Evolutionary conservation across 2,329 filamentous ascomycete genomes (phyloP), one percentile per base, ranked within the genome.

Genomic region (Xylariales sp.): DNA sequence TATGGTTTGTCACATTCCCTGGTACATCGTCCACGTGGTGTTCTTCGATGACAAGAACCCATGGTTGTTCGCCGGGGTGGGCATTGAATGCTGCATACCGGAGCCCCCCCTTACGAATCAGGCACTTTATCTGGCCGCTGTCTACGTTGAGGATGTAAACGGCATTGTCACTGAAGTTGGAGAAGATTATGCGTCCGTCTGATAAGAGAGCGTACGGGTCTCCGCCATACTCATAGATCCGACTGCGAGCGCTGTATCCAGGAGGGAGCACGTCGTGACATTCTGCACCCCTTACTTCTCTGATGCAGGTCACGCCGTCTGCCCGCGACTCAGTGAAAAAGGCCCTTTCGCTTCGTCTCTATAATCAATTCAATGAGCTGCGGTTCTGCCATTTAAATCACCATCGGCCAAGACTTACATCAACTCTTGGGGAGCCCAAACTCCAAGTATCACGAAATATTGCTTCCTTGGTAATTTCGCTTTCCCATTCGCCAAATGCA

Each of bases 221-320:
- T 8, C 73, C 74, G 2, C 74, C 74, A 38, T 78, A 76, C 46
- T 74, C 73, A 45, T 78, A 74, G 12, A 77, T 66, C 1, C 54
- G 61, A 19, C 68, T 72, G 32, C 60, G 55, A 4, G 65, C 70
- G 45, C 62, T 70, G 47, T 68, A 69, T 0, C 64, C 53, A 3
- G 51, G 49, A 1, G 72, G 69, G 9, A 78, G 57, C 1, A 74
- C 51, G 20, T 73, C 64, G 18, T 55, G 58, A 11, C 52, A 49
- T 3, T 55, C 53, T 7, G 58, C 53, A 2, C 55, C 43, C 9
- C 54, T 52, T 20, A 69, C 52, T 50, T 73, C 65, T 5, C 74
- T 59, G 28, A 78, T 70, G 12, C 61, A 62, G 25, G 52, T 64
- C 12, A 66, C 60, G 4, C 71, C 73, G 28, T 66, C 60, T 10